Evolutionary conservation across 2,329 filamentous ascomycete species (phyloP).

Genomic region (Colletotrichum tofieldiae): DNA sequence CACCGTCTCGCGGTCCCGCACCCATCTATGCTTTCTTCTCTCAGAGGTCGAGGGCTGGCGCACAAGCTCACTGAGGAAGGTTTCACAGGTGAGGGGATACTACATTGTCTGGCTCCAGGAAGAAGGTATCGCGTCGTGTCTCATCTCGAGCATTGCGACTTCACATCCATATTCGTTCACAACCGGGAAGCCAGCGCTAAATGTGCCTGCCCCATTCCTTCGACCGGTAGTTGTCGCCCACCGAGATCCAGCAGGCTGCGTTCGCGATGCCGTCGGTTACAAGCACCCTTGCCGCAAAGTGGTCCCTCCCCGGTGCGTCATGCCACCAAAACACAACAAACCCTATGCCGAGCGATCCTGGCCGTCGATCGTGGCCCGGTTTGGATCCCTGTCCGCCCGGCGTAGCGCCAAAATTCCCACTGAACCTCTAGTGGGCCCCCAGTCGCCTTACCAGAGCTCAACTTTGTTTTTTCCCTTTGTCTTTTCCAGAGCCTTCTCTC

Average conservation of each 20-base stretch:
- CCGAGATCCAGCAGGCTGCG: neutral
- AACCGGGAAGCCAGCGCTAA: neutral
- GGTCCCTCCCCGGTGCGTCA: neutral
- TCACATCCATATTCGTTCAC: neutral
- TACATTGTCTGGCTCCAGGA: too few species aligned
- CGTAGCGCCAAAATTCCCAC: neutral
- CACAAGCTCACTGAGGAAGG: neutral
- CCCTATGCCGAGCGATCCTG: conserved; percentile 25
- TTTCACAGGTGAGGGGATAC: neutral
- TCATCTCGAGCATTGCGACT: neutral
- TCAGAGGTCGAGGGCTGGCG: neutral
- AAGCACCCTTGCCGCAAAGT: neutral
- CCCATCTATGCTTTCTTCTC: neutral
- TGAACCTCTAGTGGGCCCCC: conserved; percentile 28
- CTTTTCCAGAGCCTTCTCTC: conserved; percentile 26
- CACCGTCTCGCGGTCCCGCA: conserved; percentile 3
- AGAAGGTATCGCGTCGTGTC: neutral
- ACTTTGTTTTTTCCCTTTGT: neutral
- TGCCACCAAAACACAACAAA: conserved; percentile 12
- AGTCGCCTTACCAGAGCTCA: neutral
- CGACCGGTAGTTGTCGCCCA: conserved; percentile 1
- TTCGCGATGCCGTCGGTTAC: conserved; percentile 7
- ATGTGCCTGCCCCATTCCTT: neutral
- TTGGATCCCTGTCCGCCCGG: conserved; percentile 15
- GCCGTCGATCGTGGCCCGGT: conserved; percentile 35